Base-by-base conservation (phyloP, 306 rosid species). In the Cucumis melo region DNA sequence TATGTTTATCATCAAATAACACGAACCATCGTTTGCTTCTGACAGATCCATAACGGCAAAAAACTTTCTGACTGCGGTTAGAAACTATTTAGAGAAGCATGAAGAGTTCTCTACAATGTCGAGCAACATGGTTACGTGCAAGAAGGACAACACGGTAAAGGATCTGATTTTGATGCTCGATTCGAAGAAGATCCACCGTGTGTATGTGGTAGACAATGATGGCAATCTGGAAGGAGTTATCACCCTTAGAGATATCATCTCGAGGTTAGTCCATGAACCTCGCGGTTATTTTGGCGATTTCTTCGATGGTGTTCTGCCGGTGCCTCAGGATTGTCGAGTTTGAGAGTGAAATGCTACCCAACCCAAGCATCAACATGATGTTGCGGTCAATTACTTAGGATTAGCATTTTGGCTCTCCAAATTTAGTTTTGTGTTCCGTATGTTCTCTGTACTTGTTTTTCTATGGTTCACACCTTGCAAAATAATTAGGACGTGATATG, bases 251-350 rank as follows among this genome's bases (percentile, higher is more conserved):
- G 99, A 95, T 79, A 92, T 92, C 78, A 89, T 95, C 84, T 95
- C 99, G 51, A 90, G 87, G 88, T 89, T 95, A 75, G 99, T 95
- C 64, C 91, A 95, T 12, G 99, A 95, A 61, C 98, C 99, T 7
- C 97, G 81, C 7, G 98, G 98, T 82, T 95, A 95, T 74, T 95
- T 95, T 13, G 99, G 99, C 8, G 97, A 95, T 78, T 95, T 95
- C 96, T 95, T 95, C 36, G 99, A 95, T 23, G 99, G 99, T 65
- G 92, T 95, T 81, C 91, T 94, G 9, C 99, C 99, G 0, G 83
- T 89, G 78, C 97, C 99, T 53, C 79, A 76, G 46, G 86, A 86
- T 83, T 83, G 96, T 80, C 81, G 93, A 85, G 98, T 95, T 78
- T 95, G 82, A 85, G 29, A 23, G 19, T 2, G 34, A 67, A 12